Base-by-base conservation (phyloP, 2,329 filamentous ascomycete species). In the Orbilia ellipsospora region DNA sequence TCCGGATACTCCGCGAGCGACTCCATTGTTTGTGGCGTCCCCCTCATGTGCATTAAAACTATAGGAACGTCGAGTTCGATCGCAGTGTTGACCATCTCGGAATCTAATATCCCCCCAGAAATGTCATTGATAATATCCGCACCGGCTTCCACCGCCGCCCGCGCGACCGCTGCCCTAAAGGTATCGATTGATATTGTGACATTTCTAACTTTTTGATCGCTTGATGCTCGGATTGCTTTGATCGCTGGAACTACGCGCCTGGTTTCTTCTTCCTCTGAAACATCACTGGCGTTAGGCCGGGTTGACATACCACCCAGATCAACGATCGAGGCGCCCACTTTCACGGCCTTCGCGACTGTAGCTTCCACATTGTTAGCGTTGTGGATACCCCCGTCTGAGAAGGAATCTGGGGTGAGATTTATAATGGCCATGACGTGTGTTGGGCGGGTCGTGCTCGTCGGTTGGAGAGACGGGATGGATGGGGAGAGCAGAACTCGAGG, bases 101-200 rank as follows among this genome's bases (percentile, higher is more conserved):
- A 84, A 81, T 98, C 95, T 60, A 97, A 85, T 2, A 85, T 81
- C 2, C 95, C 95, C 0, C 90, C 93, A 0, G 93, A 96, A 42
- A 99, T 90, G 82, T 99, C 95, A 83, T 99, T 99, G 83, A 99
- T 89, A 77, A 99, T 91, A 81, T 97, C 90, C 5, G 94, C 94
- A 60, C 95, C 95, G 3, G 90, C 92, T 26, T 85, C 83, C 68
- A 95, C 86, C 16, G 93, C 92, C 18, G 88, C 88, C 79, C 90
- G 87, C 1, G 94, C 95, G 1, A 99, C 94, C 0, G 85, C 84
- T 0, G 94, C 91, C 36, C 93, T 92, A 83, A 96, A 99, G 2
- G 95, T 99, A 84, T 99, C 95, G 73, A 99, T 86, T 81, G 92
- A 96, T 84, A n/a, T 79, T 0, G 73, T 78, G 40, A 80, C 74